Conservation (phyloP, 345 rosid species). For the Camelina neglecta region DNA sequence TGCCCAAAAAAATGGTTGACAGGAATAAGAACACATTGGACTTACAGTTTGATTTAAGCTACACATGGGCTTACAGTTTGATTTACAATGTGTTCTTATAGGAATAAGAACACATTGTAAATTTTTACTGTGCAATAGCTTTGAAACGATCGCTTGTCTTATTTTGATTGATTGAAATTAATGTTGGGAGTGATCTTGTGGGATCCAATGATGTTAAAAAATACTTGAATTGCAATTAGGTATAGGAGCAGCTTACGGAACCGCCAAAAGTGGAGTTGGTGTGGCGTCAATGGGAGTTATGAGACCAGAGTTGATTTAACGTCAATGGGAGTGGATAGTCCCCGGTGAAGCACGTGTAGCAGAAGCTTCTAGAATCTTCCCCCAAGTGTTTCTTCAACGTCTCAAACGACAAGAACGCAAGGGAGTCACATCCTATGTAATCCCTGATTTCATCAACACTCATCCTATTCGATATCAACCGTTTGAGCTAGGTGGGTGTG, state of each 20-base stretch:
- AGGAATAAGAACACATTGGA: too few species aligned
- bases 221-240: slow-evolving; percentile 26
- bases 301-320: slow-evolving; percentile 39
- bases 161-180: slow-evolving; percentile 26
- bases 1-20: slow-evolving; percentile 8
- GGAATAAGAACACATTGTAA: neutral
- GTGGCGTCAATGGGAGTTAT: slow-evolving; percentile 52
- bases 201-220: neutral
- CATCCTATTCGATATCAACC: slow-evolving; percentile 93
- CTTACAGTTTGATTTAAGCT: too few species aligned
- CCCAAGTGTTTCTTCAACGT: slow-evolving; percentile 69
- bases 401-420: slow-evolving; percentile 74
- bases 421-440: slow-evolving; percentile 77
- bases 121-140: neutral
- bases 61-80: too few species aligned
- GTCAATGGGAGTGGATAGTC: slow-evolving; percentile 53
- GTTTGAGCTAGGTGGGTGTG: slow-evolving; percentile 75
- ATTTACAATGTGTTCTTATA: too few species aligned
- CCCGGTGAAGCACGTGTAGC: slow-evolving; percentile 94
- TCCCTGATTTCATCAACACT: slow-evolving; percentile 74
- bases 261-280: slow-evolving; percentile 49
- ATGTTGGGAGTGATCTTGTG: neutral
- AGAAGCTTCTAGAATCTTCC: slow-evolving; percentile 58
- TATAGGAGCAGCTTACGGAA: slow-evolving; percentile 52
- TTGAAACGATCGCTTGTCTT: slow-evolving; percentile 5